Conservation (phyloP, 1,284 basidiomycete species). For the Moniliophthora roreri region DNA sequence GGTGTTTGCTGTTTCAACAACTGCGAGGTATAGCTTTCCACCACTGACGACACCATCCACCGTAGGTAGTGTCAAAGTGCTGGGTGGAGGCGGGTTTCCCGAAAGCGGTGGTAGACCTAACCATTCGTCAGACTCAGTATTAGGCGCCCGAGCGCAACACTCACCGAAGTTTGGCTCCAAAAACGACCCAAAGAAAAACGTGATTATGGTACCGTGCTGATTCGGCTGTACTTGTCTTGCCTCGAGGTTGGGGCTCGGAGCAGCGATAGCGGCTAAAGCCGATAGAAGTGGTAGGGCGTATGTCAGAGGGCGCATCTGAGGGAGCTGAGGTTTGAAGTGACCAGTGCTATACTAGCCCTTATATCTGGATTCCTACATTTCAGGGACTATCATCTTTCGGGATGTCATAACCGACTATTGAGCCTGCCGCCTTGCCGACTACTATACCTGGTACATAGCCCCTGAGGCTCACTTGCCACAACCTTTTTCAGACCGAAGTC, state of each 20-base stretch:
- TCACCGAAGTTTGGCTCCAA: conserved; percentile 21
- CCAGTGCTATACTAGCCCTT: no score
- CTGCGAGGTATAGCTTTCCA: conserved; percentile 17
- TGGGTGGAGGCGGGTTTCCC: conserved; percentile 14
- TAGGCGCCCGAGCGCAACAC: background rate
- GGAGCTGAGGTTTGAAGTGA: no score
- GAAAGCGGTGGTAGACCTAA: conserved; percentile 8
- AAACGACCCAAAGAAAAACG: conserved; percentile 17
- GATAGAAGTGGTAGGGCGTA: background rate
- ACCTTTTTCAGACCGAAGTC: no score
- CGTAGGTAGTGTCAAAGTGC: conserved; percentile 17
- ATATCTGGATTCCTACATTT: no score
- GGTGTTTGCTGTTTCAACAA: conserved; percentile 20
- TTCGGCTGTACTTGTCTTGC: background rate
- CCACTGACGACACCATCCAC: conserved; percentile 6
- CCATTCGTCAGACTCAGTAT: background rate
- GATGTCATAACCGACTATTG: no score
- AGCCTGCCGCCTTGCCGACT: no score
- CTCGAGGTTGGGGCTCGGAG: background rate
- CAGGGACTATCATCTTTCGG: no score
- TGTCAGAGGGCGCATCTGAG: background rate
- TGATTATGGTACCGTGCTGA: conserved; percentile 16
- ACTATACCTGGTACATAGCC: no score
- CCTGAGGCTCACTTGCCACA: no score
- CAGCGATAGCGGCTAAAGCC: background rate